Percentiles rank a stretch among this genome's conserved stretches.
phyloP scores from a whole-genome alignment of 2,329 filamentous ascomycete species.

The Dothiorella sarmentorum region DNA sequence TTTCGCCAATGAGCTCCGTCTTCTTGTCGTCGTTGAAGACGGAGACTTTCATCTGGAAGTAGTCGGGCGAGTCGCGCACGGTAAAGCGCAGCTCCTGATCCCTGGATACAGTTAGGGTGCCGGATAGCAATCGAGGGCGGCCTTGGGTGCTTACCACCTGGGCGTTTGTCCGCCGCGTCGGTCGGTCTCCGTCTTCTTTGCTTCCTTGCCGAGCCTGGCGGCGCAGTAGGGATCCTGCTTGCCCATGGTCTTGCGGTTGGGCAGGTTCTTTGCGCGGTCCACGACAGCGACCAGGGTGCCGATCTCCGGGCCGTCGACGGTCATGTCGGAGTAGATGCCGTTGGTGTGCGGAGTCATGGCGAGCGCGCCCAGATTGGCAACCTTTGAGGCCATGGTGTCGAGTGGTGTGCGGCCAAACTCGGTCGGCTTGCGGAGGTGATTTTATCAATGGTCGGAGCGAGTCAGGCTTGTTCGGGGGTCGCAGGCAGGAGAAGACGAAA shows the following conservation, averaged over 20 bases:
- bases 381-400: slow-evolving; percentile 35
- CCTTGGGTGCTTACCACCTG: slow-evolving; percentile 70
- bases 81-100: slow-evolving; percentile 95
- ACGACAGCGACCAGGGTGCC: slow-evolving; percentile 89
- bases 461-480: not conserved
- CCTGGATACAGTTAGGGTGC: slow-evolving; percentile 52
- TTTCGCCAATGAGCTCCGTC: slow-evolving; percentile 93
- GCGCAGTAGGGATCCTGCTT: slow-evolving; percentile 99
- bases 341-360: slow-evolving; percentile 70
- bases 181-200: slow-evolving; percentile 94
- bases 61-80: slow-evolving; percentile 94
- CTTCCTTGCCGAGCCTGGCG: slow-evolving; percentile 88
- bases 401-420: not conserved
- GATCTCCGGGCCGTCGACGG: slow-evolving; percentile 84
- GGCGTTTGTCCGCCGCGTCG: slow-evolving; percentile 93
- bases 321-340: slow-evolving; percentile 93
- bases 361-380: slow-evolving; percentile 29
- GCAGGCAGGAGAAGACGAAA: slow-evolving; percentile 12
- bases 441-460: not conserved
- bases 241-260: slow-evolving; percentile 94
- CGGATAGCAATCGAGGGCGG: not conserved
- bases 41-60: slow-evolving; percentile 91
- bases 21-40: slow-evolving; percentile 98
- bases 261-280: slow-evolving; percentile 93
- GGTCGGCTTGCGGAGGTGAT: not conserved